Evolutionary conservation across 1,139 yeast species (phyloP).

Genomic region (Zygotorulaspora mrakii): DNA sequence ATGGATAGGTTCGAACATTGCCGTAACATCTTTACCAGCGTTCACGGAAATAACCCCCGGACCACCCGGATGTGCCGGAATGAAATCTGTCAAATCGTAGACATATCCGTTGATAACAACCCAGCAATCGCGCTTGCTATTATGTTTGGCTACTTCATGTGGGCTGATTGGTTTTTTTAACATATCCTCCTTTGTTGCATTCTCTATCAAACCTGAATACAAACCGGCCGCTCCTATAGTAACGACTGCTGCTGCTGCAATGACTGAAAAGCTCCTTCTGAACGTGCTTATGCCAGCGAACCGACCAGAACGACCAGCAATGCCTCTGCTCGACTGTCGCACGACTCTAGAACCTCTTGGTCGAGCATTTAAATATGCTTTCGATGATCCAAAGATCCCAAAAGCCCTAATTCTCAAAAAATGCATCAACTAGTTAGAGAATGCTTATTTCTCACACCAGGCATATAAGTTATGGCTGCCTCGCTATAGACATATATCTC

Average conservation of each 20-base stretch:
- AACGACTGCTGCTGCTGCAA: constrained; percentile 5
- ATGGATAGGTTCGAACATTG: constrained; percentile 80
- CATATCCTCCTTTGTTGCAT: constrained; percentile 19
- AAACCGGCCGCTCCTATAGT: constrained; percentile 3
- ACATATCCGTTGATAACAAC: constrained; percentile 80
- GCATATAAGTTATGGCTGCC: too few species aligned
- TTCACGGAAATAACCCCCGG: constrained; percentile 62
- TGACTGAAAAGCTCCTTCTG: neutral
- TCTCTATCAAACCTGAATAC: constrained; percentile 8
- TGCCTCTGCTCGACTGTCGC: neutral
- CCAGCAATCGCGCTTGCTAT: constrained; percentile 77
- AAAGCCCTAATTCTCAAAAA: neutral
- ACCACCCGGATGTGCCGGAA: constrained; percentile 88
- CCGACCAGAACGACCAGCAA: too few species aligned
- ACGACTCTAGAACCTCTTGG: neutral
- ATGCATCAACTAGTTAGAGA: too few species aligned
- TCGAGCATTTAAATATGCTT: neutral
- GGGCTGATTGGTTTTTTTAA: constrained; percentile 34
- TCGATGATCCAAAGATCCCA: neutral
- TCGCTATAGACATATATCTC: too few species aligned
- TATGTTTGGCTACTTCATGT: constrained; percentile 54
- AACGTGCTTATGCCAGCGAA: too few species aligned
- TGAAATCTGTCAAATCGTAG: constrained; percentile 75
- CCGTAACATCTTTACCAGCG: constrained; percentile 92
- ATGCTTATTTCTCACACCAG: too few species aligned